A percentile compares a stretch with the other conserved stretches of the same genome.
These are phyloP conservation scores for Eucalyptus sp. DNA, from an alignment of 345 rosid genomes.

Conservation along the genomic window DNA sequence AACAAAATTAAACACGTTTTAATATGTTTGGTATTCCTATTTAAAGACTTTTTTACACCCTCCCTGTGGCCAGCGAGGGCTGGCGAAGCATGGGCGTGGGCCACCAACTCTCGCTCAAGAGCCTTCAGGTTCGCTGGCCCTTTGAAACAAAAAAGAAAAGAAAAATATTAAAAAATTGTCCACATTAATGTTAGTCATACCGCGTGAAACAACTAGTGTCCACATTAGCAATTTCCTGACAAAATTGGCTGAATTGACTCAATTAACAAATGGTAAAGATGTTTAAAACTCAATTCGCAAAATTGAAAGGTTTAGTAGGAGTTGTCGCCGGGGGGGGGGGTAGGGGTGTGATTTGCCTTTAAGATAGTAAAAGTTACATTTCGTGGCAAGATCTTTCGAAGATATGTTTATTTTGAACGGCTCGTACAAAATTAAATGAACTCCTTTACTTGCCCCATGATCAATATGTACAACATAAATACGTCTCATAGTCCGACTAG, in stretches of 20 bases:
- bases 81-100: background rate
- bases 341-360: background rate
- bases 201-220: fast-evolving
- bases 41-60: background rate
- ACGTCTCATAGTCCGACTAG: background rate
- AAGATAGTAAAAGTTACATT: background rate
- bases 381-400: background rate
- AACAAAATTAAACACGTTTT: background rate
- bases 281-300: background rate
- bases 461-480: background rate
- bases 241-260: fast-evolving
- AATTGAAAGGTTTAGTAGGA: background rate
- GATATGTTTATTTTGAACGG: background rate
- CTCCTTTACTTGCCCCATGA: background rate
- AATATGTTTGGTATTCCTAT: background rate
- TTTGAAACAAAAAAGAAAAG: background rate
- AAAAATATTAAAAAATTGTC: background rate
- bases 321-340: too few species aligned
- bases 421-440: background rate
- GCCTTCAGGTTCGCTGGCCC: fast-evolving
- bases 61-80: fast-evolving
- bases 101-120: background rate
- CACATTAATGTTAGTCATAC: background rate
- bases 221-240: fast-evolving
- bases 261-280: background rate